Evolutionary conservation across 257 asterid species (phyloP).

Genomic region (Nicotiana benthamiana): DNA sequence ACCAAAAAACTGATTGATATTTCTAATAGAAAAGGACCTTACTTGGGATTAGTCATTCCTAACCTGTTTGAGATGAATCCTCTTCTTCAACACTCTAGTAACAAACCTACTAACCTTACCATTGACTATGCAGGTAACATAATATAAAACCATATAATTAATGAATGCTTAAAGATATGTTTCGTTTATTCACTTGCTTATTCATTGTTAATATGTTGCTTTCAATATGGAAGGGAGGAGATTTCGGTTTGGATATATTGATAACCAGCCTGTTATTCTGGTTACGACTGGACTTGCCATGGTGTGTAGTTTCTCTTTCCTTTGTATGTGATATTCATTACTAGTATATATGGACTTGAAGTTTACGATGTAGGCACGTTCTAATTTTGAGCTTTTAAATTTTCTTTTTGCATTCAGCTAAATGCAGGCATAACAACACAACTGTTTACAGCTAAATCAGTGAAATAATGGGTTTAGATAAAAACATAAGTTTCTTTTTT

Average conservation of each 20-base stretch:
- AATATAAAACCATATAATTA: no score
- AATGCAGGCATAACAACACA: slow-evolving; percentile 61
- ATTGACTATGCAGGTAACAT: slow-evolving; percentile 36
- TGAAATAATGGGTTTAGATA: no score
- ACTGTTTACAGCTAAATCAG: no score
- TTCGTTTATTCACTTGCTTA: background rate
- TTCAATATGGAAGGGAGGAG: slow-evolving; percentile 27
- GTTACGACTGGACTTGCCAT: slow-evolving; percentile 53
- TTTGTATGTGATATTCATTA: no score
- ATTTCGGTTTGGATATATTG: slow-evolving; percentile 40
- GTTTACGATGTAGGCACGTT: no score
- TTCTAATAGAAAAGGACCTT: slow-evolving; percentile 42
- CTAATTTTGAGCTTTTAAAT: background rate
- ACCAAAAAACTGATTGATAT: slow-evolving; percentile 23
- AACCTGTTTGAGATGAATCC: slow-evolving; percentile 46
- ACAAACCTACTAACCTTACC: slow-evolving; percentile 20
- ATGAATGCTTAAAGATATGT: no score
- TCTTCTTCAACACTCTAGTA: slow-evolving; percentile 43
- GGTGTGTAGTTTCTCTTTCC: slow-evolving; percentile 16
- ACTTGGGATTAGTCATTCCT: slow-evolving; percentile 47
- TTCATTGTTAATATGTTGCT: background rate
- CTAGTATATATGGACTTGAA: no score
- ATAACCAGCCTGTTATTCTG: slow-evolving; percentile 24
- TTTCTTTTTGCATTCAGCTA: slow-evolving; percentile 16
- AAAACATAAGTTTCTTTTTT: no score